Conservation (phyloP, 257 asterid species). For the Cruciata laevipes region DNA sequence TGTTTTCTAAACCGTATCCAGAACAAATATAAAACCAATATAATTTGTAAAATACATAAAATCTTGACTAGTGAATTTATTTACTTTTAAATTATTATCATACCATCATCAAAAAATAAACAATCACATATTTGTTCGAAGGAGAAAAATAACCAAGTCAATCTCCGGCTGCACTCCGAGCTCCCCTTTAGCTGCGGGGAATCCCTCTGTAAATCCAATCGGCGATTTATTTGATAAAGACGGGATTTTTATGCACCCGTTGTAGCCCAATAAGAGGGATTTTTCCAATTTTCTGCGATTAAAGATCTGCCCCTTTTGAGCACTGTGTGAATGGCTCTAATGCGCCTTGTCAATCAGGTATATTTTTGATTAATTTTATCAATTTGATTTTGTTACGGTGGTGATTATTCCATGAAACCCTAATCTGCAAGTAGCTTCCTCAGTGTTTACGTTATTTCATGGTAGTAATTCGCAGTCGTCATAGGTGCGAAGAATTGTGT, state of each 20-base stretch:
- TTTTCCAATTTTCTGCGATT: neutral
- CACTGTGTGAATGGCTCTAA: conserved; percentile 40
- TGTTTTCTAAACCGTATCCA: neutral
- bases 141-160: neutral
- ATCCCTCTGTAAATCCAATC: neutral
- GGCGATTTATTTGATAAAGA: neutral
- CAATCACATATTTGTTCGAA: neutral
- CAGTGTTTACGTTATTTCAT: conserved; percentile 1
- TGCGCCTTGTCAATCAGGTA: conserved; percentile 63
- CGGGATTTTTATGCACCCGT: neutral
- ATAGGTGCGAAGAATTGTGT: neutral
- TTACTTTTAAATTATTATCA: neutral
- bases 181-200: neutral
- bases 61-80: conserved; percentile 6
- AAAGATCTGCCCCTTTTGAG: conserved; percentile 20
- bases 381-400: neutral
- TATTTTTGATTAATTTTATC: conserved; percentile 9
- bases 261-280: neutral
- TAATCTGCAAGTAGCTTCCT: conserved; percentile 18
- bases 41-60: neutral
- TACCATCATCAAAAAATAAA: neutral
- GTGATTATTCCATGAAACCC: conserved; percentile 28
- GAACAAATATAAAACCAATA: neutral
- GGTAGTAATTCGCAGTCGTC: neutral
- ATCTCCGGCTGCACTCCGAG: conserved; percentile 2